These are phyloP conservation scores for Penicillium sp. DNA, from an alignment of 2,329 filamentous ascomycete genomes.

Conservation along the genomic window DNA sequence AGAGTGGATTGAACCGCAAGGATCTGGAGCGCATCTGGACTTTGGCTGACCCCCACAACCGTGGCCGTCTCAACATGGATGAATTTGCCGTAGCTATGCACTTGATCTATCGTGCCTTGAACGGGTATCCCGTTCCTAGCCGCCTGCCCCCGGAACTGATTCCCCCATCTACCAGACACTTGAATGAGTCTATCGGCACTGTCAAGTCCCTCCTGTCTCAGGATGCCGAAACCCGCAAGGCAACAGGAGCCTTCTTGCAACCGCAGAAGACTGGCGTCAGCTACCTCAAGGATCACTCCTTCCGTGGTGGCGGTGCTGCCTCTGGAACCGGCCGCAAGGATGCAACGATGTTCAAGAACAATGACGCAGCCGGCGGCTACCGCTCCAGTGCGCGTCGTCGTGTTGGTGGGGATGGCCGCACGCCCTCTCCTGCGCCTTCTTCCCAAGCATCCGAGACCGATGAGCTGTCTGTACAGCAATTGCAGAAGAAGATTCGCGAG, in stretches of 20 bases:
- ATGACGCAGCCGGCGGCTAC: constrained; percentile 90
- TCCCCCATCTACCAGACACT: constrained; percentile 89
- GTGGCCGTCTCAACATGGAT: constrained; percentile 89
- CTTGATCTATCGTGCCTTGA: constrained; percentile 95
- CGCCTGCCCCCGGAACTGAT: constrained; percentile 88
- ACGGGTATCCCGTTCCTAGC: constrained; percentile 89
- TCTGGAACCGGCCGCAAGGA: constrained; percentile 74
- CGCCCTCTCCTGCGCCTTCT: constrained; percentile 78
- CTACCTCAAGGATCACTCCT: constrained; percentile 94
- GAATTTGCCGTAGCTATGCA: constrained; percentile 99
- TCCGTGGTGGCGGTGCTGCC: constrained; percentile 65
- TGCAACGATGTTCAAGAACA: constrained; percentile 94
- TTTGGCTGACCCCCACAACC: constrained; percentile 88
- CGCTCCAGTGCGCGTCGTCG: constrained; percentile 90
- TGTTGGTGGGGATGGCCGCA: constrained; percentile 67
- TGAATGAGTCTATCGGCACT: constrained; percentile 88
- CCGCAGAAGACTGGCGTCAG: constrained; percentile 98
- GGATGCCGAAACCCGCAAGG: constrained; percentile 87
- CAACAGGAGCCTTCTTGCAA: constrained; percentile 82
- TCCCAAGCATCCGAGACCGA: constrained; percentile 66
- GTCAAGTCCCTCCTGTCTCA: constrained; percentile 87
- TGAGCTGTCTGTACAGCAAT: constrained; percentile 80
- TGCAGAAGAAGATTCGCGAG: constrained; percentile 90
- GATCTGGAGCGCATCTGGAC: constrained; percentile 96
- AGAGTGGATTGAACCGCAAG: constrained; percentile 87